Evolutionary conservation across 2,329 filamentous ascomycete species (phyloP), one percentile per base, ranked within the genome.

Genomic region (Blastomyces gilchristii): DNA sequence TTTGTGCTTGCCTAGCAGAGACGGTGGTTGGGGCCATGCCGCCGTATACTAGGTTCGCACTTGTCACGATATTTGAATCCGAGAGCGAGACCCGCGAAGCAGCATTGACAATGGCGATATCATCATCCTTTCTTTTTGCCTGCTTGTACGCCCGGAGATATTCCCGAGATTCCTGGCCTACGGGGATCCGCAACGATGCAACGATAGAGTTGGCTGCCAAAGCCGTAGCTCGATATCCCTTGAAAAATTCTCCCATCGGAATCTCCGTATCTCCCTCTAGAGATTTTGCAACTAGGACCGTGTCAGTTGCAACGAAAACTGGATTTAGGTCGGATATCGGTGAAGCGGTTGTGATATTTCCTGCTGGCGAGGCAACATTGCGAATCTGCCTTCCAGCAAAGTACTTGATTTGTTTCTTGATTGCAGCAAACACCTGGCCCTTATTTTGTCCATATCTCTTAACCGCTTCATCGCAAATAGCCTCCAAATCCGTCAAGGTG

Each of bases 291-390:
- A 97, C 81, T 4, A 97, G 76, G 0, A 88, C 85, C 0, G 91
- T 88, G 67, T 93, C 90, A 0, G 91, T 88, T 2, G 91, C 92
- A 73, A 97, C 89, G 60, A 99, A 87, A 0, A 97, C 91, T 0
- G 94, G 94, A 70, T 97, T 99, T 54, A 99, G 78, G 78, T 99
- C 94, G 0, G 93, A 97, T 56, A 97, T 99, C 0, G 94, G 94
- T 31, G 91, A 96, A 0, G 94, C 94, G 0, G 94, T 99, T 1
- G 89, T 92, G 41, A 99, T 77, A 70, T 97, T 99, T 53, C 94
- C 94, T 0, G 94, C 94, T 0, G 92, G 93, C 0, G 94, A 97
- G 39, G 93, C 94, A n/a, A 97, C 93, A 70, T 97, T 99, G 69
- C 94, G 85, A 71, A 99, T 97, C 71, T 99, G 94, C 57, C 94